phyloP scores from a whole-genome alignment of 352 stramenopile genomes.

The Phytopythium oedochilum region DNA sequence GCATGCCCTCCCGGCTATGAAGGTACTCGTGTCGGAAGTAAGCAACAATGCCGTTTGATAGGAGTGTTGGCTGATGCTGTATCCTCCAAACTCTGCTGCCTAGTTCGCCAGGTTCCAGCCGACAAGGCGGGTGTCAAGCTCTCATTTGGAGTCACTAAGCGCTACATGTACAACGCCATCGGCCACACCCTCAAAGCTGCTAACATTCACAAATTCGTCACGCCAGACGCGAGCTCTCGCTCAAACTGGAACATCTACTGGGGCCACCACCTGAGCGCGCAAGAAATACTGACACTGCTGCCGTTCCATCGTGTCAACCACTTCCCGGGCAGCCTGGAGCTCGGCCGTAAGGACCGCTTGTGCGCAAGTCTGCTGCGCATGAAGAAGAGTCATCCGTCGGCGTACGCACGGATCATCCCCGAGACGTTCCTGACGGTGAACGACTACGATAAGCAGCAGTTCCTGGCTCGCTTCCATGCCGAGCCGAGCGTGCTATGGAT shows the following conservation, averaged over 20 bases:
- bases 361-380: slow-evolving; percentile 58
- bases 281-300: slow-evolving; percentile 32
- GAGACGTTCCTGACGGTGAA: slow-evolving; percentile 71
- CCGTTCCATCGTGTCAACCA: slow-evolving; percentile 69
- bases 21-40: too few relatives aligned
- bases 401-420: slow-evolving; percentile 53
- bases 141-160: slow-evolving; percentile 54
- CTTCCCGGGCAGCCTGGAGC: slow-evolving; percentile 71
- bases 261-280: slow-evolving; percentile 56
- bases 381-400: slow-evolving; percentile 45
- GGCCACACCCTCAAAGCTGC: slow-evolving; percentile 44
- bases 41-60: too few relatives aligned
- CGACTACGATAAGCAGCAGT: slow-evolving; percentile 66
- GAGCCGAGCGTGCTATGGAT: slow-evolving; percentile 64
- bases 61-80: slow-evolving; percentile 1
- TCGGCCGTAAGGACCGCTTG: slow-evolving; percentile 71
- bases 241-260: slow-evolving; percentile 69
- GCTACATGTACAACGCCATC: slow-evolving; percentile 80
- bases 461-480: slow-evolving; percentile 38
- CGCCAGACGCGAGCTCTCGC: slow-evolving; percentile 9
- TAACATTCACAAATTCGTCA: slow-evolving; percentile 27
- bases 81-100: background rate
- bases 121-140: slow-evolving; percentile 24
- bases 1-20: slow-evolving; percentile 52
- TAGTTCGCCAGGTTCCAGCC: slow-evolving; percentile 27